Evolutionary conservation across 441 rosid genomes (phyloP).

Genomic region (Populus hybrid): DNA sequence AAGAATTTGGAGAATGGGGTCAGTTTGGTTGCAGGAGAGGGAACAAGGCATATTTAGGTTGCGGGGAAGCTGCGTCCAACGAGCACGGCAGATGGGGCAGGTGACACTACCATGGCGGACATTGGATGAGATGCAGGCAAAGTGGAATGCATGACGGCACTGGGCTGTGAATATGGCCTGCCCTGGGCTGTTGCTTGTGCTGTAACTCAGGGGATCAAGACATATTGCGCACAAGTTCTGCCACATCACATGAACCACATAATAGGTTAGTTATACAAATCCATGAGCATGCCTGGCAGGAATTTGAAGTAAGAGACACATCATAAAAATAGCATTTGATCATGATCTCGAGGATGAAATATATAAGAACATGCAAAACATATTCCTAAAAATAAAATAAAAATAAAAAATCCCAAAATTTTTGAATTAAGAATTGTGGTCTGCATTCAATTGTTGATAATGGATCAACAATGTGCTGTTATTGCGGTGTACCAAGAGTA

Average conservation of each 20-base stretch:
- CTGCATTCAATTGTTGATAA: too few species aligned
- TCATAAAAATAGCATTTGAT: background rate
- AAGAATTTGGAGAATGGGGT: conserved; percentile 63
- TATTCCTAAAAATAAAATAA: background rate
- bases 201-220: conserved; percentile 61
- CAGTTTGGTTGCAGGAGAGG: conserved; percentile 50
- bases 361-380: background rate
- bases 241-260: conserved; percentile 13
- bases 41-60: conserved; percentile 45
- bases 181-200: conserved; percentile 49
- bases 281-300: background rate
- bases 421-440: too few species aligned
- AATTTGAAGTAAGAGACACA: background rate
- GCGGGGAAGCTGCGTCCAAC: conserved; percentile 92
- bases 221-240: conserved; percentile 81
- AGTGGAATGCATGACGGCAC: conserved; percentile 83
- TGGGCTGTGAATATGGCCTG: conserved; percentile 84
- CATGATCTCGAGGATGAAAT: background rate
- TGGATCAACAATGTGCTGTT: background rate
- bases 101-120: conserved; percentile 82
- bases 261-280: background rate
- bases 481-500: background rate
- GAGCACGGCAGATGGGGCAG: conserved; percentile 91
- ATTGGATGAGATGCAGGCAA: conserved; percentile 75
- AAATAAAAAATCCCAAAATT: background rate